phyloP scores from a whole-genome alignment of 805 yeast genomes.

The Candida nemodendra region DNA sequence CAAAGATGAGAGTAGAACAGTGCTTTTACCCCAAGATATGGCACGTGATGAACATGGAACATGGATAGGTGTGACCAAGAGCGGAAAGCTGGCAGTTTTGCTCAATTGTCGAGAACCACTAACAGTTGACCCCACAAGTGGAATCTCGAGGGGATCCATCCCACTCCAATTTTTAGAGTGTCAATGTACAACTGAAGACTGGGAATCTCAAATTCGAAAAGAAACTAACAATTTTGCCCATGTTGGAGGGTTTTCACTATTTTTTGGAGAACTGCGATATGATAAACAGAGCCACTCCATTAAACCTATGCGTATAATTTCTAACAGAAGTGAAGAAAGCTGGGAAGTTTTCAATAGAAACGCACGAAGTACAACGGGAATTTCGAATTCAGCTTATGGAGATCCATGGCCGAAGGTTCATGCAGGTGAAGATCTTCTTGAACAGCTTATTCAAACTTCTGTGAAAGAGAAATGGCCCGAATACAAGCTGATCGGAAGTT shows the following conservation, averaged over 20 bases:
- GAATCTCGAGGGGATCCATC: conserved; percentile 45
- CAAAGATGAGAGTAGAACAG: conserved; percentile 24
- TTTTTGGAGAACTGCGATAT: conserved; percentile 49
- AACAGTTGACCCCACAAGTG: conserved; percentile 21
- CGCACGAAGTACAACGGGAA: conserved; percentile 42
- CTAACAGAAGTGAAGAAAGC: conserved; percentile 44
- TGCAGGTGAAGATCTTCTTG: conserved; percentile 62
- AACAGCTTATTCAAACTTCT: conserved; percentile 34
- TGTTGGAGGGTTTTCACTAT: conserved; percentile 63
- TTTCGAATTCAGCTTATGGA: conserved; percentile 65
- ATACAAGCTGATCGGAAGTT: conserved; percentile 44
- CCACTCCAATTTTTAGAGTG: conserved; percentile 40
- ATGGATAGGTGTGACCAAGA: conserved; percentile 72
- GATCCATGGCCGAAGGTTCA: conserved; percentile 76
- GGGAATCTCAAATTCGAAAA: conserved; percentile 39
- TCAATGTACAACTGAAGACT: conserved; percentile 36
- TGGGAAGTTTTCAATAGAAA: conserved; percentile 18
- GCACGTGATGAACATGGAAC: conserved; percentile 79
- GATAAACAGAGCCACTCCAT: conserved; percentile 26
- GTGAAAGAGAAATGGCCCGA: conserved; percentile 21
- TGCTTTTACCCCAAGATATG: conserved; percentile 72
- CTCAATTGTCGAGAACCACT: conserved; percentile 66
- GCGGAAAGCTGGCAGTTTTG: conserved; percentile 65
- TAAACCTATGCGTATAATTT: conserved; percentile 43
- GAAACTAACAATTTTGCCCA: conserved; percentile 29